Percentiles rank a stretch among this genome's conserved stretches.
Conservation (phyloP, 139 green algal genomes). For the Chlamydomonas eustigma region DNA sequence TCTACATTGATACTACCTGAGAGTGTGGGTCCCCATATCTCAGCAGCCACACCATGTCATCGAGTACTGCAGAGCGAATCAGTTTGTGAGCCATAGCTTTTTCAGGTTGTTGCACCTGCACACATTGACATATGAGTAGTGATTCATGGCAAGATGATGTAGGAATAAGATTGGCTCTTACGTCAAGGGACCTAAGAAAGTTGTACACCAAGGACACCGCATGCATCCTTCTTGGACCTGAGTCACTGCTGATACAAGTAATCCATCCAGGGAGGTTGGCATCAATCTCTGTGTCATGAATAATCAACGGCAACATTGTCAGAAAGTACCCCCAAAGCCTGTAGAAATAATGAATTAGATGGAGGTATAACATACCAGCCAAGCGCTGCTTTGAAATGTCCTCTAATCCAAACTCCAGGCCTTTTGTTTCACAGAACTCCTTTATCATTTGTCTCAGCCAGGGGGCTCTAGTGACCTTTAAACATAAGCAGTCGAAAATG, state of each 20-base stretch:
- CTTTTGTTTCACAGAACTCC: conserved; percentile 18
- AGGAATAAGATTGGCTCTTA: too few species aligned
- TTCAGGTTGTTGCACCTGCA: too few species aligned
- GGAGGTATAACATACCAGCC: too few species aligned
- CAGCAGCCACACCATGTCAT: conserved; percentile 28
- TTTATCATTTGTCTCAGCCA: conserved; percentile 28
- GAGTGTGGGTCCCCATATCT: conserved; percentile 31
- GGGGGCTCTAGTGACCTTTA: conserved; percentile 17
- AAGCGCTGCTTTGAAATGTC: too few species aligned
- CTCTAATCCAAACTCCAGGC: not conserved
- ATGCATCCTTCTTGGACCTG: not conserved
- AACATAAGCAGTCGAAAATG: too few species aligned
- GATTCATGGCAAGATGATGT: too few species aligned
- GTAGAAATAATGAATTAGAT: too few species aligned
- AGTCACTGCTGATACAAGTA: not conserved
- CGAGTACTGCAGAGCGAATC: conserved; percentile 20
- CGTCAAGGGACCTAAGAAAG: not conserved
- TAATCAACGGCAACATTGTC: too few species aligned
- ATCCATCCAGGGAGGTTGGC: not conserved
- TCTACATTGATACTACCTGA: too few species aligned
- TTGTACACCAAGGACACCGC: not conserved
- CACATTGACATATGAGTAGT: too few species aligned
- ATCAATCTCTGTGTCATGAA: not conserved
- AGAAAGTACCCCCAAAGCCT: too few species aligned
- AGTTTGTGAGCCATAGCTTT: conserved; percentile 11